These are phyloP conservation scores for Ceratonia siliqua DNA, from an alignment of 306 rosid genomes.

Conservation along the genomic window DNA sequence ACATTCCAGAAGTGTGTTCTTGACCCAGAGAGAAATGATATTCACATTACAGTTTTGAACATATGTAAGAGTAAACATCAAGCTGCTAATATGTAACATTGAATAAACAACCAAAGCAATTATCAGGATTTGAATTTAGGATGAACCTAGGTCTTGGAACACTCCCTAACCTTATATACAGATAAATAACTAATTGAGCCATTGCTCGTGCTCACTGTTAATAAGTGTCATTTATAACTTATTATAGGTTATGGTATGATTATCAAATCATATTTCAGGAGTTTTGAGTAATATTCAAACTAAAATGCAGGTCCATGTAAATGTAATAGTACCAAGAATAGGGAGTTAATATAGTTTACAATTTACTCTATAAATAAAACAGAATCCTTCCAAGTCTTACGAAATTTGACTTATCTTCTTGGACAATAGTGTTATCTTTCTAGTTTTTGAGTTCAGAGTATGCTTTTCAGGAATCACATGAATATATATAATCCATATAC, in stretches of 20 bases:
- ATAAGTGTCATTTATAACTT: neutral
- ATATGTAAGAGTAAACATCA: neutral
- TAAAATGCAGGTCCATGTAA: neutral
- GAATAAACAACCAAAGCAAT: neutral
- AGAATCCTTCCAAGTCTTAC: neutral
- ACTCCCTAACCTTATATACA: neutral
- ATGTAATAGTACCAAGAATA: neutral
- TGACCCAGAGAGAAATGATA: neutral
- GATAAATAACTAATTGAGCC: neutral
- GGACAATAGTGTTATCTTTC: neutral
- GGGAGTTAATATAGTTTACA: neutral
- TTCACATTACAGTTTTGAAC: neutral
- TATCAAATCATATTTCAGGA: neutral
- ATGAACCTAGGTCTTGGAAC: neutral
- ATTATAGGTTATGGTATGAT: neutral
- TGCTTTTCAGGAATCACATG: neutral
- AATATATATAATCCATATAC: neutral
- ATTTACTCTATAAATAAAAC: neutral
- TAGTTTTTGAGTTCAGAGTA: neutral
- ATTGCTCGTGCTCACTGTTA: neutral
- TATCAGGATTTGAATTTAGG: neutral
- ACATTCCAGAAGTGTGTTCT: neutral
- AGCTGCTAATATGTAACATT: neutral
- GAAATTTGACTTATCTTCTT: slow-evolving; percentile 10
- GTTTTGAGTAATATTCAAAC: neutral